Percentiles rank a stretch among this genome's conserved stretches.
Evolutionary conservation across 129 eudicot genomes (phyloP).

Genomic region (Solidago caesia): DNA sequence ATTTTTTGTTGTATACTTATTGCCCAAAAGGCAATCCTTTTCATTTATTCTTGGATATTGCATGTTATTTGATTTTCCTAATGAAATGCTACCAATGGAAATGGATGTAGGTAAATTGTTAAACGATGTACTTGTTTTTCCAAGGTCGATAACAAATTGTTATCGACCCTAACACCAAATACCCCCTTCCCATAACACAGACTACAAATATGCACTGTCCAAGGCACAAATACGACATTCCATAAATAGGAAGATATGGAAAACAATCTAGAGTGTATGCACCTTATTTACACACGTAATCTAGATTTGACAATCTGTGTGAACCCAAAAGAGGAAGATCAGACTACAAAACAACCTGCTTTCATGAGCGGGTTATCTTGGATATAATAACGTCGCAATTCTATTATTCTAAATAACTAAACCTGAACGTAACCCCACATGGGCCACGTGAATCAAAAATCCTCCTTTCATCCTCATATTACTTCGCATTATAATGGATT

Average conservation of each 20-base stretch:
- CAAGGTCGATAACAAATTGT: too few relatives aligned
- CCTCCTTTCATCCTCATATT: background rate
- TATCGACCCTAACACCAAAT: background rate
- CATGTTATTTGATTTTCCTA: background rate
- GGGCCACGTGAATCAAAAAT: background rate
- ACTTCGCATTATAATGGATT: background rate
- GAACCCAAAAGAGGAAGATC: background rate
- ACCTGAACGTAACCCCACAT: background rate
- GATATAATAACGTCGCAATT: too few relatives aligned
- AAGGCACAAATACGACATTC: background rate
- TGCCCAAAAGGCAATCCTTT: slow-evolving; percentile 17
- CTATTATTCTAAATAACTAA: too few relatives aligned
- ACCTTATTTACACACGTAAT: background rate
- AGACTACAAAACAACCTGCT: background rate
- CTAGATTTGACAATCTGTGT: background rate
- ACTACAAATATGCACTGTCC: background rate
- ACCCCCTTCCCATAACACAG: background rate
- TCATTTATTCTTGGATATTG: slow-evolving; percentile 14
- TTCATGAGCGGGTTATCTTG: too few relatives aligned
- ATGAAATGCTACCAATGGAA: background rate
- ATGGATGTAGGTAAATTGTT: slow-evolving; percentile 5
- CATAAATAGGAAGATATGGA: too few relatives aligned
- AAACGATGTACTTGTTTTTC: slow-evolving; percentile 1
- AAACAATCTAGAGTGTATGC: background rate
- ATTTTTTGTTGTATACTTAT: slow-evolving; percentile 5